These are phyloP conservation scores for Alternaria infectoria DNA, from an alignment of 2,329 filamentous ascomycete species.

Conservation along the genomic window DNA sequence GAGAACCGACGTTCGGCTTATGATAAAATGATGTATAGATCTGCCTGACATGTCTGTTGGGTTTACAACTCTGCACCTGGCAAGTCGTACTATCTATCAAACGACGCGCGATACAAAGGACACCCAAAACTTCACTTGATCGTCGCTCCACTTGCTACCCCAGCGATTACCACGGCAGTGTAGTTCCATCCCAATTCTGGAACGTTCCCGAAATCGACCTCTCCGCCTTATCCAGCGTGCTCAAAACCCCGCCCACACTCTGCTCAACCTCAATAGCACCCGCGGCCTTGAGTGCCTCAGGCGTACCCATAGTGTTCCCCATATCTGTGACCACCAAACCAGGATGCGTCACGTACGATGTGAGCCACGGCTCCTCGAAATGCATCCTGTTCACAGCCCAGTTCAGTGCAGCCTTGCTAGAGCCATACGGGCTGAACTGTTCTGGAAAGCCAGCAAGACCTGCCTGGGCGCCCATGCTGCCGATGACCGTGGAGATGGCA, in stretches of 20 bases:
- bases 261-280: background rate
- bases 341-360: conserved; percentile 16
- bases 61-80: too few relatives aligned
- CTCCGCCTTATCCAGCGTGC: conserved; percentile 13
- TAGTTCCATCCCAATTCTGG: conserved; percentile 6
- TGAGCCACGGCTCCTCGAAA: conserved; percentile 13
- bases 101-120: too few relatives aligned
- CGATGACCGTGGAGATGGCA: conserved; percentile 11
- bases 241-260: conserved; percentile 14
- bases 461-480: conserved; percentile 9
- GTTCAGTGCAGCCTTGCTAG: conserved; percentile 22
- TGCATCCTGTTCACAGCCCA: conserved; percentile 14
- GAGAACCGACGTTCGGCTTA: too few relatives aligned
- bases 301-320: background rate
- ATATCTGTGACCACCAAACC: conserved; percentile 6
- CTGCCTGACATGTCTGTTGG: too few relatives aligned
- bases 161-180: background rate
- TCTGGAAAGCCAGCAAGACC: background rate
- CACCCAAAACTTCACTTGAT: too few relatives aligned
- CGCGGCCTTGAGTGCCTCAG: background rate
- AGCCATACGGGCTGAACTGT: conserved; percentile 3
- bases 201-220: conserved; percentile 10
- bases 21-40: too few relatives aligned
- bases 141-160: too few relatives aligned
- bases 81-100: too few relatives aligned